Evolutionary conservation across 176 grass and related monocot species (phyloP).

Genomic region (Phoenix roebelenii): DNA sequence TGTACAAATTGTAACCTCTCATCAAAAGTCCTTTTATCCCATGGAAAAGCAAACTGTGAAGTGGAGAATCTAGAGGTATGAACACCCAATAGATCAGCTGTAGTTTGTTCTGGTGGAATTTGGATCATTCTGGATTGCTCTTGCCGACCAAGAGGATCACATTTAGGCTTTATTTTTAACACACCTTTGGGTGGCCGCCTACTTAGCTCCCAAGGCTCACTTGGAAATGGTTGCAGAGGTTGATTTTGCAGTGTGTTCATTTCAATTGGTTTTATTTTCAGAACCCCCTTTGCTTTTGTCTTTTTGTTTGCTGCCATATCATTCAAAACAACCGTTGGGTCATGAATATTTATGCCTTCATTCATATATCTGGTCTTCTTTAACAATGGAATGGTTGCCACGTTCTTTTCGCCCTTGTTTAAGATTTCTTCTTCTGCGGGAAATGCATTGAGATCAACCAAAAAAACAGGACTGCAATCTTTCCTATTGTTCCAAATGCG

Average conservation of each 20-base stretch:
- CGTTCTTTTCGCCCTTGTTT: constrained; percentile 10
- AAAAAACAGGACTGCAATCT: constrained; percentile 24
- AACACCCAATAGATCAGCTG: not conserved
- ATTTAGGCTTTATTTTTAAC: constrained; percentile 16
- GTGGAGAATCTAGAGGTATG: not conserved
- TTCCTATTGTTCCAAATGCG: constrained; percentile 26
- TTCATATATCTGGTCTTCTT: constrained; percentile 34
- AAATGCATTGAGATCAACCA: constrained; percentile 33
- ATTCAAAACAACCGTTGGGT: no score
- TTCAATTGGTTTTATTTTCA: constrained; percentile 7
- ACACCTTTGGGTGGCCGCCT: constrained; percentile 10
- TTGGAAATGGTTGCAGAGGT: not conserved
- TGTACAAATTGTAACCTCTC: not conserved
- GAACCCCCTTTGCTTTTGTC: not conserved
- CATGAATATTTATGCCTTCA: not conserved
- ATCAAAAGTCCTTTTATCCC: not conserved
- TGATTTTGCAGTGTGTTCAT: not conserved
- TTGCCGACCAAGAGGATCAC: not conserved
- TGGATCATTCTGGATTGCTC: not conserved
- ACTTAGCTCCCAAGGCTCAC: not conserved
- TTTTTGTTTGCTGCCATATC: no score
- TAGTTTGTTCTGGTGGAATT: constrained; percentile 4
- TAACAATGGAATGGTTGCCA: constrained; percentile 18
- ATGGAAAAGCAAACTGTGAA: constrained; percentile 2
- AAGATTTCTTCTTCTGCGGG: constrained; percentile 31